Base-by-base conservation (phyloP, 345 rosid species). In the Syzygium aromaticum region DNA sequence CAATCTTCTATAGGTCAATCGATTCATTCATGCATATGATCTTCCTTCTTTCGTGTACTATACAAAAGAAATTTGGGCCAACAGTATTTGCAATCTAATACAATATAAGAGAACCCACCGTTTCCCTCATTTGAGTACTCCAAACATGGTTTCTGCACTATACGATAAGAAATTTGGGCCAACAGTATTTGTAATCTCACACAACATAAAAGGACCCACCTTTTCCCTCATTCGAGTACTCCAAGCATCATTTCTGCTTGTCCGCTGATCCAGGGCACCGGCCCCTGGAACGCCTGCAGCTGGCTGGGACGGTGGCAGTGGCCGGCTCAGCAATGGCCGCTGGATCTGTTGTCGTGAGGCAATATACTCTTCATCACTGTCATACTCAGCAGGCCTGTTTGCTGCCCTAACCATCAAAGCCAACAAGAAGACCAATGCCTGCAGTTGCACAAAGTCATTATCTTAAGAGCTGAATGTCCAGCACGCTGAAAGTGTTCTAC, bases 201-300 rank as follows among this genome's bases (percentile, higher is more conserved):
- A 56, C 23, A 27, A 30, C 30, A 54, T 14, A 33, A 84, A 84
- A 38, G 22, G 19, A 33, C 64, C 33, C 54, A 96, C 99, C 99
- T 96, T 98, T 92, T 98, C 99, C 90, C 97, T 94, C 98, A 98
- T 95, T n/a, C 98, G 96, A 86, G 98, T 87, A 88, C 99, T 98
- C 99, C 99, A 98, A 84, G 99, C 98, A 91, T 96, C 99, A 91
- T 91, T 95, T 92, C 99, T 94, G 92, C 94, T 87, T 5, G 98
- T 93, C 61, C 97, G 99, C 86, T 95, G 94, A 90, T 98, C 99
- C 83, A 92, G 90, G 88, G 94, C 83, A 63, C 94, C 96, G 87
- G 96, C 87, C 83, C 91, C 98, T 54, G 98, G 95, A 63, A 89
- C 95, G 77, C 96, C 98, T 4, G 96, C 57, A 57, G 94, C 95